Evolutionary conservation across 768 basidiomycete genomes (phyloP), one percentile per base, ranked within the genome.

Genomic region (Boletus vermiculosoides): DNA sequence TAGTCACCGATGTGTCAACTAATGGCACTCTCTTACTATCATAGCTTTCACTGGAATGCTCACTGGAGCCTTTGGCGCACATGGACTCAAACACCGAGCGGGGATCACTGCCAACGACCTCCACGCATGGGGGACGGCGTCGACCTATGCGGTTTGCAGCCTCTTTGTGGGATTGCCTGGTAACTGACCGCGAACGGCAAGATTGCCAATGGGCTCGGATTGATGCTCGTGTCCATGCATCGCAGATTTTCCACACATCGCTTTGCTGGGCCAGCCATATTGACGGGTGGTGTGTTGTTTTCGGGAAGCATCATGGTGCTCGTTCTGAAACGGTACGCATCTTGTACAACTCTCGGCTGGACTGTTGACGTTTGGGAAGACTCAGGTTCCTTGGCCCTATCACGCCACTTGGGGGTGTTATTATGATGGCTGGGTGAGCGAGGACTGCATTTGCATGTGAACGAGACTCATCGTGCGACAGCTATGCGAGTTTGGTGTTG

Each of bases 191-290:
- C n/a, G 42, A 11, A 40, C 11, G 42, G 8, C 30, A 65, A 90
- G 88, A 74, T 88, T 40, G 81, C 78, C 66, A 89, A 90, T 55
- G 89, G 89, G 15, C 77, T 91, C 12, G 85, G 79, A 0, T 72
- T 90, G 54, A 70, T 90, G 63, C 68, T 82, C 11, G 64, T 88
- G 12, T 88, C 88, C 2, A 64, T 83, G 66, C 86, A 90, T 70
- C 83, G 78, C 2, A 78, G 79, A 33, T 87, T 88, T 64, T 71
- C 82, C 0, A 55, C 62, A 1, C 85, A 88, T 64, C 73, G 76
- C 11, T 88, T 89, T 64, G 82, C 88, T 25, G 87, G 85, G 5
- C 85, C 83, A 3, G 86, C 87, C 2, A 85, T 90, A 52, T 74
- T 80, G 7, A 71, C 71, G 1, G 88, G 88, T 2, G 73, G 80